Base-by-base conservation (phyloP, 352 stramenopile species). In the Phytophthora brassicae region DNA sequence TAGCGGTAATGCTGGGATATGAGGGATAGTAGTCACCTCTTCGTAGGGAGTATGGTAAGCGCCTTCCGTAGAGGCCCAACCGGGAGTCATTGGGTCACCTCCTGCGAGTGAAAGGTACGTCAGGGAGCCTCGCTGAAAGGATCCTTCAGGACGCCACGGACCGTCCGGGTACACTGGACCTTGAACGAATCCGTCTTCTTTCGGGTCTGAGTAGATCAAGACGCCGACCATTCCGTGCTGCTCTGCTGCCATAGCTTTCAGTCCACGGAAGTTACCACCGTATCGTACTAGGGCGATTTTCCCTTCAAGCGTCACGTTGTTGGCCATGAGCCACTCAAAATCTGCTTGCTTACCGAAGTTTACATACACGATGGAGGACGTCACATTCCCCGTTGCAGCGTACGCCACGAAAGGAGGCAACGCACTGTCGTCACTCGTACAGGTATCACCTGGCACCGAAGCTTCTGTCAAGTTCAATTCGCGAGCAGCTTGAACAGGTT, bases 401-500 rank as follows among this genome's bases (percentile, higher is more conserved):
- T 96, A 97, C 13, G 82, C 89, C 36, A 94, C 63, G 64, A 92
- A 97, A 19, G 86, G 78, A 66, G 74, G 89, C 68, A 78, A 72
- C 57, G 68, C 85, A 52, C 70, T 71, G 59, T 65, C 56, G 52
- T 56, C 72, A 60, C 42, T 85, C 33, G 62, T 78, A 38, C 92
- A 81, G 14, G 81, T 48, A 39, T 92, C 84, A n/a, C 84, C 79
- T n/a, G 58, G 61, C 6, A 97, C 62, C 4, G 51, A 60, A 8
- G 80, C 81, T 20, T 84, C 66, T 14, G 75, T 92, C n/a, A 93
- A 38, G 31, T 92, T 66, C 9, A 79, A 64, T 13, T 71, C 68
- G 1, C 67, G 57, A 7, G 59, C 60, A 11, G 56, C 52, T 12
- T 46, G 43, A 16, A 46, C 16, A 24, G 87, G 72, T 17, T 67